phyloP scores from a whole-genome alignment of 169 alveolate genomes.

The Besnoitia besnoiti region DNA sequence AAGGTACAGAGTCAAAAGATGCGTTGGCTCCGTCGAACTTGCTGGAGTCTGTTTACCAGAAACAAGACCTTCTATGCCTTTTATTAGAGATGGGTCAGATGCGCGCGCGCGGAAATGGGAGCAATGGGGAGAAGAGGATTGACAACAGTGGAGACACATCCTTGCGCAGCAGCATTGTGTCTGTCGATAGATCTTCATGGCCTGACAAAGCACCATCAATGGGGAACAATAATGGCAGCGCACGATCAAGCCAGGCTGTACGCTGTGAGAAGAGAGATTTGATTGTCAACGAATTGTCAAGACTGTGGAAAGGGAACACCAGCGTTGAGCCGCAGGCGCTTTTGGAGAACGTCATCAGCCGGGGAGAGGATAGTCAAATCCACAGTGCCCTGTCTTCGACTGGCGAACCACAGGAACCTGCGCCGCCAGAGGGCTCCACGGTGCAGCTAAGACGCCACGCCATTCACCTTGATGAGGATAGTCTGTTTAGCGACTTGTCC shows the following conservation, averaged over 20 bases:
- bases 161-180: not conserved
- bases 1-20: too few species aligned
- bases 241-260: not conserved
- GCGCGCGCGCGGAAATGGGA: not conserved
- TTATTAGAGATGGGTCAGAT: not conserved
- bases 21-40: not conserved
- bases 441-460: not conserved
- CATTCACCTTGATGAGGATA: not conserved
- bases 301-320: not conserved
- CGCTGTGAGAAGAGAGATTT: not conserved
- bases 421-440: not conserved
- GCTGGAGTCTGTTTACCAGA: not conserved
- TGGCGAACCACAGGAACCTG: not conserved
- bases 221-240: not conserved
- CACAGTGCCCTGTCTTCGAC: not conserved
- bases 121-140: not conserved
- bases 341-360: not conserved
- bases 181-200: not conserved
- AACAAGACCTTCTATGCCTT: not conserved
- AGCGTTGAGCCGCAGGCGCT: not conserved
- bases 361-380: not conserved
- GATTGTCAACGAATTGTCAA: not conserved
- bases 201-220: not conserved
- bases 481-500: not conserved
- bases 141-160: not conserved